Base-by-base conservation (phyloP, 306 rosid genomes). In the Acacia confusa region DNA sequence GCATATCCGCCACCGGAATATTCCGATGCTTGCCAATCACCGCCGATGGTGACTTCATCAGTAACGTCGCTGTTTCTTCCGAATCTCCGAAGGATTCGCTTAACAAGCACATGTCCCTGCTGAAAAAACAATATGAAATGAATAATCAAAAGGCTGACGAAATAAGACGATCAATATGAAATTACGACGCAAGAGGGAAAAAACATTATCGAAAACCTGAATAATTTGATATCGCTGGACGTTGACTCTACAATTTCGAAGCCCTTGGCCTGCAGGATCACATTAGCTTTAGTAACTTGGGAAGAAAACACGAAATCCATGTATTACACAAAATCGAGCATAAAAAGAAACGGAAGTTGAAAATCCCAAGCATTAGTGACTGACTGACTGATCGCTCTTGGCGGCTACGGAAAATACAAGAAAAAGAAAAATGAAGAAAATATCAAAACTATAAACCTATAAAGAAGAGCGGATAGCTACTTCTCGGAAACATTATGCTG, bases 221-320 rank as follows among this genome's bases (percentile, higher is more conserved):
- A 80, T 17, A 86, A 71, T 61, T 80, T 84, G 84, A 84, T 65
- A 76, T 66, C 72, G 40, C 30, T 75, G 66, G 58, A 48, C 65
- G 83, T 80, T 72, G 94, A 85, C 45, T 81, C 81, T 73, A 83
- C 87, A 45, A 90, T 91, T 86, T 89, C 88, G 70, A 79, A 91
- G 85, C 88, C 79, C 87, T 88, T 91, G 86, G 75, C 85, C 90
- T 88, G 90, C 87, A 65, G 75, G 57, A 81, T 71, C 65, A 77
- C 74, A 77, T 86, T 63, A 75, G 41, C 76, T 55, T 80, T 30
- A 82, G 80, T 70, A 65, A 40, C 76, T 72, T 44, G 57, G 7
- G n/a, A 15, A 25, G 24, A 19, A 6, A 44, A 1, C 15, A 24
- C 32, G 28, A 28, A 76, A 34, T 79, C 55, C 19, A 14, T 43